Evolutionary conservation across 23 red algal species (phyloP).

Genomic region (Cyanidium caldarium): DNA sequence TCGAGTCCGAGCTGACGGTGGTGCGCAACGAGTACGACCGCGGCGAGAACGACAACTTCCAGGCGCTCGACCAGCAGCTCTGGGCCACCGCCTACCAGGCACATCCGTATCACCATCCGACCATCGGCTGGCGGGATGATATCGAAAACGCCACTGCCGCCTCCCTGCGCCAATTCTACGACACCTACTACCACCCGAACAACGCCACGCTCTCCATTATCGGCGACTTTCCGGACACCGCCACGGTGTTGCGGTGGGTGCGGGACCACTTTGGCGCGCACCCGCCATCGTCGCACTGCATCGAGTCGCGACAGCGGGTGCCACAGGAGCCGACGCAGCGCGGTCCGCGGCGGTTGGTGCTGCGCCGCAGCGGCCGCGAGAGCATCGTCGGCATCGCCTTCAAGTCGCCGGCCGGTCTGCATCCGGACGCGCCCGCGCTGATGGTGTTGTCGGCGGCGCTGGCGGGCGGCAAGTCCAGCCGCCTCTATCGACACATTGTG

Average conservation of each 20-base stretch:
- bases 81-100: slow-evolving; percentile 21
- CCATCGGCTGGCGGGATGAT: slow-evolving; percentile 17
- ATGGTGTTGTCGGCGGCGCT: background rate
- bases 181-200: slow-evolving; percentile 14
- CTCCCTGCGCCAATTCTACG: slow-evolving; percentile 1
- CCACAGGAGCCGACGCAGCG: slow-evolving; percentile 1
- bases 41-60: slow-evolving; percentile 12
- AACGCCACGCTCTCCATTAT: slow-evolving; percentile 13
- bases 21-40: slow-evolving; percentile 17
- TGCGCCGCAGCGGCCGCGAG: slow-evolving; percentile 1
- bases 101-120: slow-evolving; percentile 26
- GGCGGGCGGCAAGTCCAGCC: background rate
- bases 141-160: slow-evolving; percentile 8
- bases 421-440: slow-evolving; percentile 2
- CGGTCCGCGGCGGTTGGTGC: background rate
- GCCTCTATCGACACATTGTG: slow-evolving; percentile 11
- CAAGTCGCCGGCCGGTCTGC: slow-evolving; percentile 3
- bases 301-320: background rate
- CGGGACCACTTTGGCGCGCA: background rate
- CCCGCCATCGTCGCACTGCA: background rate
- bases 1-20: background rate
- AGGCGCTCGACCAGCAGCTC: slow-evolving; percentile 1
- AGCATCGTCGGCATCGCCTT: slow-evolving; percentile 9
- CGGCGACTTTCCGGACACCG: slow-evolving; percentile 1
- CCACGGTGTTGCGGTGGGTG: background rate